Evolutionary conservation across 371 early-diverging fungal species (phyloP), one percentile per base, ranked within the genome.

Genomic region (Mucor sp.): DNA sequence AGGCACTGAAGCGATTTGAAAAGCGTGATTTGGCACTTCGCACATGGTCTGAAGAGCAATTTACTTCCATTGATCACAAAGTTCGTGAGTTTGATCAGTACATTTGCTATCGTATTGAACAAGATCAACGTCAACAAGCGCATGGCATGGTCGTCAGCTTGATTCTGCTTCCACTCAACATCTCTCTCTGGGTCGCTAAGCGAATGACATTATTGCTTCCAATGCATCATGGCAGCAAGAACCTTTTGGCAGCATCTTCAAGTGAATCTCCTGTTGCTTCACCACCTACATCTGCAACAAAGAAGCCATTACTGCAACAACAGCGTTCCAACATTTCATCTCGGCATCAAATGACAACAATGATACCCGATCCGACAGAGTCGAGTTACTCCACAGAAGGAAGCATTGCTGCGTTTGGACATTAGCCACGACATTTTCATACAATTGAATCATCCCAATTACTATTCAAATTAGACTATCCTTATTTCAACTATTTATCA

Each of bases 21-120:
- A 81, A 80, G 67, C 79, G 83, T 63, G 86, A 87, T 65, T 58
- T 58, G n/a, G 59, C 67, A 11, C 67, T 86, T 23, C 71, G 81
- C 15, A 74, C 68, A 9, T 87, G 82, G 71, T 72, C 85, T 15
- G 86, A 88, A 47, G 87, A 85, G 27, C 77, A 85, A n/a, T 85
- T 87, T 48, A 72, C 74, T 9, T 65, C 65, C 23, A 63, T 88
- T 9, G 85, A 86, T 43, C 67, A 72, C 21, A 87, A 83, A 72
- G 64, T 88, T 25, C 81, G 77, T 21, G 85, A 86, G 43, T 79
- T 84, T 50, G 86, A 87, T 63, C 74, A 75, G 0, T 66, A 80
- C 33, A 81, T 87, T 35, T 66, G 77, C 12, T 82, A 79, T 50
- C 77, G 78, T 6, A 68, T 87, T 21, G 86, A 86, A 50, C 82